Evolutionary conservation across 2,329 filamentous ascomycete genomes (phyloP).

Genomic region (Diaporthe batatas): DNA sequence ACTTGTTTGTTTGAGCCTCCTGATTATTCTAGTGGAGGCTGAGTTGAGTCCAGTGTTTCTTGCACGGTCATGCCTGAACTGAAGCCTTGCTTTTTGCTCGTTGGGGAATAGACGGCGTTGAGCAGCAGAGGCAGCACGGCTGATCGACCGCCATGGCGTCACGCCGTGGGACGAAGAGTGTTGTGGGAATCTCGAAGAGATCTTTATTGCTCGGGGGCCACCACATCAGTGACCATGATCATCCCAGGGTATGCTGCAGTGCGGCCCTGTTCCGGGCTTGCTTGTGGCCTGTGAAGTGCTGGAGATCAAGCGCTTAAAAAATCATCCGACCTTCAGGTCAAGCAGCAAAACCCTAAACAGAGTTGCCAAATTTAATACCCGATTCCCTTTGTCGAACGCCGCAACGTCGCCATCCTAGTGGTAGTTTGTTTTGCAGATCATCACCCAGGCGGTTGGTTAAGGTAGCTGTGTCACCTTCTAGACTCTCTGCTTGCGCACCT

Average conservation of each 20-base stretch:
- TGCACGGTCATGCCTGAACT: neutral
- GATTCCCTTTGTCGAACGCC: conserved; percentile 23
- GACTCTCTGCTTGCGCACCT: conserved; percentile 17
- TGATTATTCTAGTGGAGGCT: neutral
- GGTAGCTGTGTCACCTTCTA: conserved; percentile 36
- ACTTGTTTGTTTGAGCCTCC: neutral
- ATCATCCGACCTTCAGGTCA: conserved; percentile 4
- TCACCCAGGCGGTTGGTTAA: conserved; percentile 25
- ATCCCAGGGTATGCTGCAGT: conserved; percentile 31
- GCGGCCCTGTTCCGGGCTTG: neutral
- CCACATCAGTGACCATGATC: conserved; percentile 25
- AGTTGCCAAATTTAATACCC: conserved; percentile 23
- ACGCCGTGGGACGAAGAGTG: conserved; percentile 19
- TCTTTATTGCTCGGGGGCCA: conserved; percentile 3
- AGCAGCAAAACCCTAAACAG: conserved; percentile 14
- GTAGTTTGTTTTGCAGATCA: conserved; percentile 36
- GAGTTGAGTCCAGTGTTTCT: neutral
- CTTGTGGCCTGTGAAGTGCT: neutral
- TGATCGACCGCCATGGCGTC: conserved; percentile 29
- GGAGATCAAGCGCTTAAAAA: conserved; percentile 18
- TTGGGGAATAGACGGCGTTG: neutral
- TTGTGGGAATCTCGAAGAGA: conserved; percentile 20
- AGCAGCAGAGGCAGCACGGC: conserved; percentile 16
- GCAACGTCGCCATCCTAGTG: conserved; percentile 31
- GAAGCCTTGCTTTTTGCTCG: conserved; percentile 3